Evolutionary conservation across 148 eudicot species (phyloP), one percentile per base, ranked within the genome.

Genomic region (Silene conica): DNA sequence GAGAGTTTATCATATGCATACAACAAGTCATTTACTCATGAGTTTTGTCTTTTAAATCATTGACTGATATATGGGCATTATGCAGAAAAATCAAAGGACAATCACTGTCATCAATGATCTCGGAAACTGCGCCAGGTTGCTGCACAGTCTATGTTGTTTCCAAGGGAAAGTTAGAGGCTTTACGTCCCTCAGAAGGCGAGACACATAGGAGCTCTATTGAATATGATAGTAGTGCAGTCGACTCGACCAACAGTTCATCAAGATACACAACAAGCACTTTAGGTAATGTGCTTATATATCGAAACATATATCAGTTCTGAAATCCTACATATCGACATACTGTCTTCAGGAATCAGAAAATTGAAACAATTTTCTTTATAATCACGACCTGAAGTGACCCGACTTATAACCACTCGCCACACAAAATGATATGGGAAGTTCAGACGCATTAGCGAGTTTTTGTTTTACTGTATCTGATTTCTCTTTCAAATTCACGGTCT

Each of bases 141-240:
- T 94, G 98, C 74, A 92, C 96, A 6, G 93, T 94, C n/a, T 94
- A 92, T 84, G 92, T 83, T 73, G 84, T 94, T 73, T 85, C 89
- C 68, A 91, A 86, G 79, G 98, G 98, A 41, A 92, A 88, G 82
- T 69, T 94, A 72, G 87, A 89, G 75, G 87, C 92, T 13, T 31
- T 92, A 60, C 89, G 93, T 41, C 93, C 98, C 22, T 86, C 93
- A 55, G 85, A 86, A 74, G 59, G 76, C 45, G 89, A 80, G 65
- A 46, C 72, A 69, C 72, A 31, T 69, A 74, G 72, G 69, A 77
- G 77, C 78, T 31, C 48, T 65, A 50, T 54, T 73, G 92, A 85
- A 70, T 83, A 83, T 38, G 78, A 77, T 69, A 89, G 87, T 59
- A 79, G 74, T 58, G 82, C 86, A 28, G 81, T 85, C 66, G 67